Percentiles rank a stretch among this genome's conserved stretches.
These are phyloP conservation scores for Saccharomycopsis guyanensis DNA, from an alignment of 805 yeast genomes.

Conservation along the genomic window DNA sequence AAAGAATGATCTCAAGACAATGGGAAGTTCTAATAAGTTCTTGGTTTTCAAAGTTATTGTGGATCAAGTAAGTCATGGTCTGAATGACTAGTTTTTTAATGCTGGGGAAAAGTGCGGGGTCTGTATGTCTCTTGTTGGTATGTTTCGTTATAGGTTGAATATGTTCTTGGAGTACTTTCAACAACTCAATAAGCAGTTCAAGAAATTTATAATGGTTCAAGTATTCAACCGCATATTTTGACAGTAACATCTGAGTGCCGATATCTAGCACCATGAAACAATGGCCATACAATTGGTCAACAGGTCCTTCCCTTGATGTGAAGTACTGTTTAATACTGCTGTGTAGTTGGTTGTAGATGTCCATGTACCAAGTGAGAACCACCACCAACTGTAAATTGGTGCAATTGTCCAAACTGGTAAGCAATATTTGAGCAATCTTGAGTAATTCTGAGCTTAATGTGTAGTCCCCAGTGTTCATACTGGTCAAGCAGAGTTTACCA, in stretches of 20 bases:
- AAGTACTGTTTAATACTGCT: conserved; percentile 1
- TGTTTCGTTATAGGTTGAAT: conserved; percentile 25
- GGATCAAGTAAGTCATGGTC: conserved; percentile 50
- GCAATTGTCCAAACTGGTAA: conserved; percentile 25
- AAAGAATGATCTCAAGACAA: conserved; percentile 64
- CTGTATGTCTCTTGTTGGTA: conserved; percentile 20
- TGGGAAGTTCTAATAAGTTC: conserved; percentile 57
- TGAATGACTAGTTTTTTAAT: conserved; percentile 63
- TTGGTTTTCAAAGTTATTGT: conserved; percentile 49
- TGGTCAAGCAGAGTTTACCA: conserved; percentile 24
- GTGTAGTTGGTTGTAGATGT: background rate
- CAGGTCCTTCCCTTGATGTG: background rate
- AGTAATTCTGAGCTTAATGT: conserved; percentile 22
- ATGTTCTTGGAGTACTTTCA: conserved; percentile 35
- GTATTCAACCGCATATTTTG: conserved; percentile 34
- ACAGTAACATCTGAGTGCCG: conserved; percentile 35
- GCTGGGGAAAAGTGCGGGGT: conserved; percentile 45
- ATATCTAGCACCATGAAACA: conserved; percentile 31
- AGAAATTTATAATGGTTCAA: conserved; percentile 35
- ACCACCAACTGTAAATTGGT: conserved; percentile 8
- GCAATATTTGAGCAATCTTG: conserved; percentile 29
- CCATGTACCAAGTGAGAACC: conserved; percentile 13
- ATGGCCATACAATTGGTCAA: background rate
- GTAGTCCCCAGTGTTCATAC: background rate
- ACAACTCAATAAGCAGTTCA: conserved; percentile 29